These are phyloP conservation scores for Ceratobasidium sp. DNA, from an alignment of 1,284 basidiomycete genomes.

Conservation along the genomic window DNA sequence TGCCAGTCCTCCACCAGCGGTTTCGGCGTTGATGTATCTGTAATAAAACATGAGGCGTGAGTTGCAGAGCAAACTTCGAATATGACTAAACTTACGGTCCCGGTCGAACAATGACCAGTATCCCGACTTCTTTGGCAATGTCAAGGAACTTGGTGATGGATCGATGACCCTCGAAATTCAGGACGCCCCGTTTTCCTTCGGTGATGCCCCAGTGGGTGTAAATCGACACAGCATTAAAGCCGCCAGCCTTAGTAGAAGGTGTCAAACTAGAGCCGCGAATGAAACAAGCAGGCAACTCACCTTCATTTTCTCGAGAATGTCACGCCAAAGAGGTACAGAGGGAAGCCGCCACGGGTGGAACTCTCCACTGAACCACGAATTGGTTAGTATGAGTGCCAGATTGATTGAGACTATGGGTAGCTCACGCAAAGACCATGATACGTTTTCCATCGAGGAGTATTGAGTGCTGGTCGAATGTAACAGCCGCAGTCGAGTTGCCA, in stretches of 20 bases:
- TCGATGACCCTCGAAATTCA: slow-evolving; percentile 41
- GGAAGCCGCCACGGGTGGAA: slow-evolving; percentile 41
- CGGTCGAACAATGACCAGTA: slow-evolving; percentile 42
- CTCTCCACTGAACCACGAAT: slow-evolving; percentile 23
- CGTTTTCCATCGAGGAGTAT: slow-evolving; percentile 33
- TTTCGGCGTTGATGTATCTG: slow-evolving; percentile 39
- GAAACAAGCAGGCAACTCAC: background rate
- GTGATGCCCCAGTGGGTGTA: slow-evolving; percentile 43
- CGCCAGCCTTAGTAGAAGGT: slow-evolving; percentile 23
- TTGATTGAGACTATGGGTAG: too few species aligned
- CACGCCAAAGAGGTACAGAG: slow-evolving; percentile 26
- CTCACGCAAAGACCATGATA: slow-evolving; percentile 13
- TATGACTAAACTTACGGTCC: slow-evolving; percentile 22
- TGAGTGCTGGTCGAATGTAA: slow-evolving; percentile 51
- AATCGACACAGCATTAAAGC: slow-evolving; percentile 43
- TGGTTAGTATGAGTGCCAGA: background rate
- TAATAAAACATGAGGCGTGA: background rate
- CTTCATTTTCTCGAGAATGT: slow-evolving; percentile 39
- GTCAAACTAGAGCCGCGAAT: background rate
- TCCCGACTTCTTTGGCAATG: slow-evolving; percentile 41
- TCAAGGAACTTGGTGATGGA: slow-evolving; percentile 39
- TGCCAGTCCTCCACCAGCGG: slow-evolving; percentile 21
- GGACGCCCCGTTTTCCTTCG: slow-evolving; percentile 40
- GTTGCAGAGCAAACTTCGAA: background rate
- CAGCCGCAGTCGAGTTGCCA: slow-evolving; percentile 56